Evolutionary conservation across 352 stramenopile genomes (phyloP), one percentile per base, ranked within the genome.

Genomic region (Globisporangium alternatum): DNA sequence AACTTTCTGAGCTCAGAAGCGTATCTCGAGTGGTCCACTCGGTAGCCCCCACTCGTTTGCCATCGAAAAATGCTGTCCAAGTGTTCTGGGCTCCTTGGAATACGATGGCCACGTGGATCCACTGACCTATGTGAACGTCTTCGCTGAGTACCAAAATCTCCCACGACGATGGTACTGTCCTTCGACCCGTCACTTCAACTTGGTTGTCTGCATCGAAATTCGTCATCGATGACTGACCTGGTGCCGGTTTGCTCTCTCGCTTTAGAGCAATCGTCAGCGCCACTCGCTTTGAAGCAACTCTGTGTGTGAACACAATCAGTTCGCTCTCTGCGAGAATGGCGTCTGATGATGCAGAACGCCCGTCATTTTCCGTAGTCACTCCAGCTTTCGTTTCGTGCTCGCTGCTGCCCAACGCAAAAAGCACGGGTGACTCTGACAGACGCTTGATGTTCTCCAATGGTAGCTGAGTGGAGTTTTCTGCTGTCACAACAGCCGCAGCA

Each of bases 61-160:
- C 60, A 12, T 60, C 10, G 10, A 65, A 2, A 41, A 53, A 65
- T 9, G 51, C 25, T 15, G 41, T n/a, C 41, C 17, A 31, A n/a
- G 25, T 33, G 8, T 22, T 49, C 25, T 31, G 22, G 22, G n/a
- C 3, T 44, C 22, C 13, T 15, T 53, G 5, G 35, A 21, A 54
- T 13, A 47, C 49, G 28, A 60, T 45, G 3, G 60, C 49, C 12
- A 65, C 6, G 37, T 65, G 49, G 12, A 49, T 43, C 60, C 60
- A 65, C 41, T 60, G 60, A 8, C 39, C 49, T 5, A 44, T 35
- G 1, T 35, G 19, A 3, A 65, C 3, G 10, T 44, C n/a, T 3
- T 65, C 60, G 31, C 35, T n/a, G 9, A 47, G n/a, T 3, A 33
- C 13, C 7, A 65, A 1, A 9, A 43, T 33, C 12, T 65, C 49